Evolutionary conservation across 352 stramenopile genomes (phyloP), one percentile per base, ranked within the genome.

Genomic region (Globisporangium irregulare): DNA sequence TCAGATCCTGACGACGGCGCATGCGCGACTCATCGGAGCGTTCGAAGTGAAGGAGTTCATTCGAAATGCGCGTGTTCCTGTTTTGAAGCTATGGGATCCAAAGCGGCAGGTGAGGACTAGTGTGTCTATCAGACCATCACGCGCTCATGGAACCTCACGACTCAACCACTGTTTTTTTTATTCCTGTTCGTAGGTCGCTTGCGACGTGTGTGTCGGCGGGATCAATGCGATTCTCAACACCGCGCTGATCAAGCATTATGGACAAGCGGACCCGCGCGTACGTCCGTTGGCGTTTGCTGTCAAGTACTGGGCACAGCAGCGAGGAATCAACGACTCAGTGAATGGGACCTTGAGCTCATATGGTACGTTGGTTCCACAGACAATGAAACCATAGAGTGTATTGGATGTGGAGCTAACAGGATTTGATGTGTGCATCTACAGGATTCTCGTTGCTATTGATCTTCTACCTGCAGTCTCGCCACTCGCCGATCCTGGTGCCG

Each of bases 281-380:
- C 91, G 94, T 4, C 87, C 97, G 10, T 73, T 99, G 18, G 96
- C 95, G 62, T 98, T 98, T 73, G 93, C 98, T 1, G 87, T 99
- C 69, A 99, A 99, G 77, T 89, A 97, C 51, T 99, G 97, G 97
- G 97, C 97, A 8, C 99, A 99, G 74, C 86, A 87, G 41, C 83
- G 97, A 27, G 87, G 95, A 10, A 98, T 99, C 69, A 99, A 99
- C 73, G 97, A 99, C 67, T 96, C 98, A 38, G 89, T 84, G 24
- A 93, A 98, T 29, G 96, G 98, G 24, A 99, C 97, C 22, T 81
- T 99, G 55, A 98, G 90, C 68, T 99, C 93, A 9, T 99, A 99
- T 71, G 97, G 86, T 92, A 64, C 51, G 61, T 56, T n/a, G 8
- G 20, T 48, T 20, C 3, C 14, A 48, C 29, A 6, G 41, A n/a